These are phyloP conservation scores for Asclepias syriaca DNA, from an alignment of 257 asterid species.

Conservation along the genomic window DNA sequence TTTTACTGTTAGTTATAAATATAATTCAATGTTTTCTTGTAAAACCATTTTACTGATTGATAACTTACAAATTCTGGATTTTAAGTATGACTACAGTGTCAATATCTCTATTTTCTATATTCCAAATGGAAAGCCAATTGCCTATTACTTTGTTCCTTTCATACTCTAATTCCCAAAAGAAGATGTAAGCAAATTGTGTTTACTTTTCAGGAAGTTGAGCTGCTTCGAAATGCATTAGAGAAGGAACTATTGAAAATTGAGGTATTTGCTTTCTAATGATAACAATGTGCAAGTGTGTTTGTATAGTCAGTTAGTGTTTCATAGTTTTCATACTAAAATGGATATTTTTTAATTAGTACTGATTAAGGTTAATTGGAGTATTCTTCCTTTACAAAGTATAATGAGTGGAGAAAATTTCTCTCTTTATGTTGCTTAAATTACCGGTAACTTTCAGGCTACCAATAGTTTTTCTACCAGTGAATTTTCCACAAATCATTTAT, in stretches of 20 bases:
- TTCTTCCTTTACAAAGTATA: neutral
- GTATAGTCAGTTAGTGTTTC: neutral
- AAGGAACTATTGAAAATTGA: slow-evolving; percentile 61
- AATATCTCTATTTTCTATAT: slow-evolving; percentile 1
- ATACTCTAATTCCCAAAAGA: neutral
- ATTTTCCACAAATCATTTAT: neutral
- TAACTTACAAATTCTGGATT: neutral
- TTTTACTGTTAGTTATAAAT: neutral
- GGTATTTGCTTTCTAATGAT: slow-evolving; percentile 36
- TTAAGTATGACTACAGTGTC: neutral
- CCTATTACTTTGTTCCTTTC: slow-evolving; percentile 9
- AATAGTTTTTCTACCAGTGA: neutral
- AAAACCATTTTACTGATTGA: neutral
- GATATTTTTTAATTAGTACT: neutral
- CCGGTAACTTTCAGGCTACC: neutral
- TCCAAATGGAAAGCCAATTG: neutral
- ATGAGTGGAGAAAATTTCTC: neutral
- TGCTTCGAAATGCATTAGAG: slow-evolving; percentile 57
- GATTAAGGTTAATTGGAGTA: neutral
- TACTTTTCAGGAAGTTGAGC: slow-evolving; percentile 77
- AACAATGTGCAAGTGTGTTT: neutral
- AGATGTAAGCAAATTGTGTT: slow-evolving; percentile 12
- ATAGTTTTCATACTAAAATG: neutral
- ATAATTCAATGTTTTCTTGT: neutral
- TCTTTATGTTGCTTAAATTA: neutral